Percentiles rank a stretch among this genome's conserved stretches.
Conservation (phyloP, 208 protist genomes). For the Trypanosoma melophagium region DNA sequence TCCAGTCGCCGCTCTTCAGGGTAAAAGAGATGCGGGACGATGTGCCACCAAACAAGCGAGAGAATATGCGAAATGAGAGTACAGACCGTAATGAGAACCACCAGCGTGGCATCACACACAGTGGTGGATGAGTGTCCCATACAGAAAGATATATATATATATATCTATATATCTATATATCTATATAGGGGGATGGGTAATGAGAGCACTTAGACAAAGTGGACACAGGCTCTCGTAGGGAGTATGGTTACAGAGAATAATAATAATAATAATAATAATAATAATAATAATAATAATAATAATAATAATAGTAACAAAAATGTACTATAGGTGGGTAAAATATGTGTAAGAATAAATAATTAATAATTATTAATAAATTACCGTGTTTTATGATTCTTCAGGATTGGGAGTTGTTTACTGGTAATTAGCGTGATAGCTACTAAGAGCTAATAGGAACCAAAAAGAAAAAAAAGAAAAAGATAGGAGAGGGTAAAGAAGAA, state of each 20-base stretch:
- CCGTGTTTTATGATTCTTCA: too few relatives aligned
- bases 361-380: too few relatives aligned
- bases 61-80: slow-evolving; percentile 36
- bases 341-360: too few relatives aligned
- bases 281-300: too few relatives aligned
- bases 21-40: slow-evolving; percentile 43
- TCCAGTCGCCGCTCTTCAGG: slow-evolving; percentile 42
- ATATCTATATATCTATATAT: background rate
- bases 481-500: background rate
- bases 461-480: background rate
- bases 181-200: background rate
- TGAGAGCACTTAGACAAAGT: too few relatives aligned
- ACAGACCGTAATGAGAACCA: slow-evolving; percentile 30
- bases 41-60: slow-evolving; percentile 41
- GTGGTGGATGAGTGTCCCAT: background rate
- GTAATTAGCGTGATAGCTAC: too few relatives aligned
- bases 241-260: too few relatives aligned
- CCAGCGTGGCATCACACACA: slow-evolving; percentile 22
- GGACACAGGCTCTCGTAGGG: too few relatives aligned
- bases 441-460: background rate
- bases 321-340: too few relatives aligned
- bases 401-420: too few relatives aligned
- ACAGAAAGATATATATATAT: background rate
- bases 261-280: too few relatives aligned
- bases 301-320: too few relatives aligned